phyloP scores from a whole-genome alignment of 2,329 filamentous ascomycete genomes.

The Aotearoamyces nothofagi region DNA sequence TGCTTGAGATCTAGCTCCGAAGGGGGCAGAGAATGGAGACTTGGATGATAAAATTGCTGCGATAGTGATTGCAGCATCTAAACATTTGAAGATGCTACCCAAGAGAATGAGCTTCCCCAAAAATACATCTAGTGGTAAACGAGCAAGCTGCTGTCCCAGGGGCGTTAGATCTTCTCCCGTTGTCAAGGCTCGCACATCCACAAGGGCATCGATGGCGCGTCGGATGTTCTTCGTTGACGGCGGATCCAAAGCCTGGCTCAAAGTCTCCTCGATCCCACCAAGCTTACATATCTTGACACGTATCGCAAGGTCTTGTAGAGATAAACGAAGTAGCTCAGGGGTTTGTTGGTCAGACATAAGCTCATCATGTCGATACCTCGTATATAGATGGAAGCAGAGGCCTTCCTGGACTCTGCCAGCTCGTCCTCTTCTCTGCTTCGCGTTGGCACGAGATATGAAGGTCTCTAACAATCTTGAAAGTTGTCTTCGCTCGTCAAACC shows the following conservation, averaged over 20 bases:
- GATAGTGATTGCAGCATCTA: slow-evolving; percentile 83
- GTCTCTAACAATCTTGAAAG: slow-evolving; percentile 83
- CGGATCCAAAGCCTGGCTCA: slow-evolving; percentile 77
- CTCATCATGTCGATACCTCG: slow-evolving; percentile 73
- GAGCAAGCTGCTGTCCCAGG: slow-evolving; percentile 73
- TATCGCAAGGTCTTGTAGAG: slow-evolving; percentile 86
- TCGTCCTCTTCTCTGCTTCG: slow-evolving; percentile 84
- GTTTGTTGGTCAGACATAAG: slow-evolving; percentile 85
- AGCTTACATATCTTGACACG: slow-evolving; percentile 96
- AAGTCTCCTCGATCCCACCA: slow-evolving; percentile 79
- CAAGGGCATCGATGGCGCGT: slow-evolving; percentile 78
- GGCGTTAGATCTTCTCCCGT: slow-evolving; percentile 69
- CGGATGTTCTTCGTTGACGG: slow-evolving; percentile 87
- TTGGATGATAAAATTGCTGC: slow-evolving; percentile 91
- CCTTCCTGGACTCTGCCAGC: slow-evolving; percentile 92
- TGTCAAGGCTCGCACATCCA: slow-evolving; percentile 86
- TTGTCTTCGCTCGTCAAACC: slow-evolving; percentile 86
- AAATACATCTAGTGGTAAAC: slow-evolving; percentile 84
- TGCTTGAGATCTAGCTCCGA: slow-evolving; percentile 70
- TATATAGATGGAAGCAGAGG: slow-evolving; percentile 91
- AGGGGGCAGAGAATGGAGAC: slow-evolving; percentile 78
- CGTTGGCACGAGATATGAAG: slow-evolving; percentile 90
- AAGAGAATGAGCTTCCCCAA: slow-evolving; percentile 85
- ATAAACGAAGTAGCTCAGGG: slow-evolving; percentile 88
- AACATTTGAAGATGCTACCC: slow-evolving; percentile 73